phyloP scores from a whole-genome alignment of 306 rosid genomes.

The Cyamopsis tetragonoloba region DNA sequence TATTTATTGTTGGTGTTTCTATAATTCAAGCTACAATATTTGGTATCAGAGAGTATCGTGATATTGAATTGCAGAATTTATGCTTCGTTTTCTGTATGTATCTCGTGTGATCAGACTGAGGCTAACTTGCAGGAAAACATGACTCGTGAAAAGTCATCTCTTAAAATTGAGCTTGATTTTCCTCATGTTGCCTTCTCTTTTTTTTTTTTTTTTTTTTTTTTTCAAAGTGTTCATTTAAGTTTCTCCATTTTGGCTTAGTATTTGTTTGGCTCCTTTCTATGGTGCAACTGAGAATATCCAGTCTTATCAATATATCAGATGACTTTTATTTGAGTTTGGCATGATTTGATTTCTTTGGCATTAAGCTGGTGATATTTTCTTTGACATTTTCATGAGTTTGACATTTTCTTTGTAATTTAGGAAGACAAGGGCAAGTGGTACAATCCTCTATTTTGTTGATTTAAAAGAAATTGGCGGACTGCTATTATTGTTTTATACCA shows the following conservation, averaged over 20 bases:
- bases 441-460: neutral
- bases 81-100: neutral
- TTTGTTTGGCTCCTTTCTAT: neutral
- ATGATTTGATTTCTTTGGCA: neutral
- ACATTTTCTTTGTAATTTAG: neutral
- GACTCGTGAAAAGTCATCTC: neutral
- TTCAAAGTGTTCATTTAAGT: neutral
- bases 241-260: neutral
- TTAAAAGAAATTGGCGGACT: neutral
- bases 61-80: neutral
- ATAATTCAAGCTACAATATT: neutral
- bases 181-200: too few species aligned
- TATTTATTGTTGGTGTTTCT: neutral
- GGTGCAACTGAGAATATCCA: neutral
- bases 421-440: neutral
- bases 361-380: neutral
- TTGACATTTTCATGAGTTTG: too few species aligned
- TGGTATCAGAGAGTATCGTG: conserved; percentile 16
- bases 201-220: neutral
- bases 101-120: neutral
- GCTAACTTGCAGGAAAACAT: neutral
- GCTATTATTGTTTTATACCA: neutral
- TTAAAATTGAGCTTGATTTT: too few species aligned
- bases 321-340: neutral
- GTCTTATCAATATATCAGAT: neutral